A percentile compares a stretch with the other conserved stretches of the same genome.
Conservation (phyloP, 805 yeast species). For the Wickerhamomyces bovis region DNA sequence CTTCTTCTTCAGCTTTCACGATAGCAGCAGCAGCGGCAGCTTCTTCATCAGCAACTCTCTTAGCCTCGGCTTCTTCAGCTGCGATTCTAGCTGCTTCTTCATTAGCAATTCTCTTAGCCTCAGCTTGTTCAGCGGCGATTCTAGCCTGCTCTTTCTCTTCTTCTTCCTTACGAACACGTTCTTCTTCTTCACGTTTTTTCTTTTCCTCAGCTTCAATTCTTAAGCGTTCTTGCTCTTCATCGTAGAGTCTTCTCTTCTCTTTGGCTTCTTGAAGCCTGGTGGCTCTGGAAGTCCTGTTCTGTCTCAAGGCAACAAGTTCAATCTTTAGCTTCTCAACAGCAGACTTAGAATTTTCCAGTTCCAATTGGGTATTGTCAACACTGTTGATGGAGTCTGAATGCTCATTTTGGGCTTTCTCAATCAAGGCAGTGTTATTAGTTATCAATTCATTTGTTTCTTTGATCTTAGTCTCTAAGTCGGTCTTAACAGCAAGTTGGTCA, state of each 20-base stretch:
- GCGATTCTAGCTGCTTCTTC: slow-evolving; percentile 7
- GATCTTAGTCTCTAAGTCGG: slow-evolving; percentile 17
- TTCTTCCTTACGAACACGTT: slow-evolving; percentile 3
- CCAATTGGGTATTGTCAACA: slow-evolving; percentile 14
- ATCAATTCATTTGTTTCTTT: slow-evolving; percentile 13
- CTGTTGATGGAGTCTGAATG: slow-evolving; percentile 6
- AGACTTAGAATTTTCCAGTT: slow-evolving; percentile 12
- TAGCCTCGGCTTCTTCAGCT: not conserved
- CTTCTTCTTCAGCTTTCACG: not conserved
- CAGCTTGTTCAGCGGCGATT: slow-evolving; percentile 9
- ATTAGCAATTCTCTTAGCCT: slow-evolving; percentile 7
- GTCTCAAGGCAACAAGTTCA: slow-evolving; percentile 18
- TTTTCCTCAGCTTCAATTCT: slow-evolving; percentile 41
- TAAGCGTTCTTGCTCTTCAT: slow-evolving; percentile 12
- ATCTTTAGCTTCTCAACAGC: slow-evolving; percentile 14
- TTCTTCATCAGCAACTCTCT: not conserved
- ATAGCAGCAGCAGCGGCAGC: too few relatives aligned
- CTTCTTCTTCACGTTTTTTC: slow-evolving; percentile 37
- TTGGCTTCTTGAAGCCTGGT: slow-evolving; percentile 20
- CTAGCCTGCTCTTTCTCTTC: slow-evolving; percentile 5
- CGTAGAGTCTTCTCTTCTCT: slow-evolving; percentile 19
- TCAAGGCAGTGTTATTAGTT: slow-evolving; percentile 14
- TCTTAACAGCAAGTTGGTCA: slow-evolving; percentile 13
- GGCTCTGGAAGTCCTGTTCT: slow-evolving; percentile 16
- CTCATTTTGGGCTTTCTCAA: slow-evolving; percentile 13